Evolutionary conservation across 345 rosid species (phyloP).

Genomic region (Passiflora organensis): DNA sequence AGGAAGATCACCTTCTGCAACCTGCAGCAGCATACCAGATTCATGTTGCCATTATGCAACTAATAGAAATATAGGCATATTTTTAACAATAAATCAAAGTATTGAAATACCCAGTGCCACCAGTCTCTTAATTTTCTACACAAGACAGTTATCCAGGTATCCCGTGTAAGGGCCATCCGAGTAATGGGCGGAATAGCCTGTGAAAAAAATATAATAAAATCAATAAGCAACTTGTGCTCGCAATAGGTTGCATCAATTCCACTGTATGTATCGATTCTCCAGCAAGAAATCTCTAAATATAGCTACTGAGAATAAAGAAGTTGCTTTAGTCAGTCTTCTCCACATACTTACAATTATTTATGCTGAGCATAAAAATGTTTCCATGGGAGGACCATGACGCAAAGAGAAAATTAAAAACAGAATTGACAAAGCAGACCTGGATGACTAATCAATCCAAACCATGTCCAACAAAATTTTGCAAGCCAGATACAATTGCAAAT

Average conservation of each 20-base stretch:
- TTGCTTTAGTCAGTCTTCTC: no score
- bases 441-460: no score
- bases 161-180: slow-evolving; percentile 94
- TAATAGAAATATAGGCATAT: neutral
- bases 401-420: no score
- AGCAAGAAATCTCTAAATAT: neutral
- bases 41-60: slow-evolving; percentile 21
- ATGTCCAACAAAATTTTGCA: no score
- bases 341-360: no score
- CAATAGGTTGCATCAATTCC: neutral
- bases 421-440: no score
- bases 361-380: no score
- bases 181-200: slow-evolving; percentile 93
- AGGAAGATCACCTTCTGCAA: slow-evolving; percentile 97
- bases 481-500: no score
- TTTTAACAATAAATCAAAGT: slow-evolving; percentile 19
- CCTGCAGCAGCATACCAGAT: slow-evolving; percentile 43
- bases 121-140: slow-evolving; percentile 97
- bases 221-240: slow-evolving; percentile 4
- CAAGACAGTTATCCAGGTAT: slow-evolving; percentile 95
- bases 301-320: no score
- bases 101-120: slow-evolving; percentile 93
- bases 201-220: slow-evolving; percentile 13
- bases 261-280: neutral
- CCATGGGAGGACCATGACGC: no score